phyloP scores from a whole-genome alignment of 2,329 filamentous ascomycete species.

The Sphaerulina vaccinii region DNA sequence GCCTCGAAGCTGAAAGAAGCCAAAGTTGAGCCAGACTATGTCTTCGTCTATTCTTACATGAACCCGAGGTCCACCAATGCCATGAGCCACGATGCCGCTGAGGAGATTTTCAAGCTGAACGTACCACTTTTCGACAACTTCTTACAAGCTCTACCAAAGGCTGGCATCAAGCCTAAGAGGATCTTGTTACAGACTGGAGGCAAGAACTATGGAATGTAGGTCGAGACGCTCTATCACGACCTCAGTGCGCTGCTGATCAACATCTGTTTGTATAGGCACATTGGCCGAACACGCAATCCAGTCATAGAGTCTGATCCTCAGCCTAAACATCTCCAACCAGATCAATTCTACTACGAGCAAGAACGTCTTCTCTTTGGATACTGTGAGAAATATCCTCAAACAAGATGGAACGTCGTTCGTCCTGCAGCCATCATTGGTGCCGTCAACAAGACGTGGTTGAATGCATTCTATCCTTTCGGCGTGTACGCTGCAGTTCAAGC shows the following conservation, averaged over 20 bases:
- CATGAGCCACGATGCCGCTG: slow-evolving; percentile 44
- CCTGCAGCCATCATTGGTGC: slow-evolving; percentile 49
- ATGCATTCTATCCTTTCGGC: slow-evolving; percentile 46
- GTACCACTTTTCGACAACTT: slow-evolving; percentile 46
- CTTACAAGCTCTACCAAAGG: slow-evolving; percentile 41
- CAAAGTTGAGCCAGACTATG: slow-evolving; percentile 40
- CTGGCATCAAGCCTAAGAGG: slow-evolving; percentile 44
- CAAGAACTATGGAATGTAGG: slow-evolving; percentile 50
- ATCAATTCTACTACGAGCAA: slow-evolving; percentile 56
- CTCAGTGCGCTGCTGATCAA: background rate
- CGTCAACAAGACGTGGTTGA: slow-evolving; percentile 50
- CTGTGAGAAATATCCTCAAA: slow-evolving; percentile 36
- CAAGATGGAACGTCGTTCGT: slow-evolving; percentile 46
- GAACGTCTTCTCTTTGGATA: slow-evolving; percentile 48
- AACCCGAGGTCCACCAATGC: slow-evolving; percentile 31
- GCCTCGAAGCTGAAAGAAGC: slow-evolving; percentile 33
- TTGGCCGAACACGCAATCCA: background rate
- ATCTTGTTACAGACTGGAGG: slow-evolving; percentile 51
- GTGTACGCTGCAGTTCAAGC: slow-evolving; percentile 50
- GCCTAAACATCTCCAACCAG: slow-evolving; percentile 44
- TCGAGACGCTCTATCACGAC: background rate
- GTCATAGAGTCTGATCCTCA: slow-evolving; percentile 49
- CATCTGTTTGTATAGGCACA: background rate
- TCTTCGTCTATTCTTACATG: slow-evolving; percentile 54
- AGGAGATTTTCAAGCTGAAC: slow-evolving; percentile 39